Evolutionary conservation across 2,329 filamentous ascomycete species (phyloP).

Genomic region (Botrytis pseudocinerea): DNA sequence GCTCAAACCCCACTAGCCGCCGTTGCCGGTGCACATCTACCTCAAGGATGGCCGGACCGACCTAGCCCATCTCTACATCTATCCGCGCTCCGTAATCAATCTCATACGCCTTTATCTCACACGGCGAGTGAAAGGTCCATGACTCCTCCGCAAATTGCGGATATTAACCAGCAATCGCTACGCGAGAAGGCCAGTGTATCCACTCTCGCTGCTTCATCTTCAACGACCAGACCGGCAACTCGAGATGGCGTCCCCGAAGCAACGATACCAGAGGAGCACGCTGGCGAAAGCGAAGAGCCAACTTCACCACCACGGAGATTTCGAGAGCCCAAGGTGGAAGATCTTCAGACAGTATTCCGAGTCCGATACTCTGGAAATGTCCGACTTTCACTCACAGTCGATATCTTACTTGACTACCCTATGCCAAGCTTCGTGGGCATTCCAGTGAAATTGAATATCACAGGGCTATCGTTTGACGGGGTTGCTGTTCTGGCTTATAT

Average conservation of each 20-base stretch:
- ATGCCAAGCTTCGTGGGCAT: constrained; percentile 98
- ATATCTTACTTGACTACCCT: constrained; percentile 95
- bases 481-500: constrained; percentile 92
- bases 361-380: constrained; percentile 88
- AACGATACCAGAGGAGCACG: constrained; percentile 37
- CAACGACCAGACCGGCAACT: constrained; percentile 58
- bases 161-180: constrained; percentile 45
- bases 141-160: constrained; percentile 41
- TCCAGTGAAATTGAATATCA: constrained; percentile 91
- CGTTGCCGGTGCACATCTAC: constrained; percentile 69
- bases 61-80: constrained; percentile 31
- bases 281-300: constrained; percentile 37
- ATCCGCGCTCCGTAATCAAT: constrained; percentile 31
- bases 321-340: constrained; percentile 76
- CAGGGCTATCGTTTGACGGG: constrained; percentile 91
- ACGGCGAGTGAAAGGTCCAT: constrained; percentile 39
- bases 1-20: constrained; percentile 78
- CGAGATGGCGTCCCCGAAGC: constrained; percentile 48
- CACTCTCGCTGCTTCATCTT: constrained; percentile 57
- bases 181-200: constrained; percentile 64
- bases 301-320: constrained; percentile 52
- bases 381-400: constrained; percentile 83
- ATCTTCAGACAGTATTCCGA: constrained; percentile 89
- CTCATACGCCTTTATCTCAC: constrained; percentile 21
- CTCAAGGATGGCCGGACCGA: constrained; percentile 50